A percentile compares a stretch with the other conserved stretches of the same genome.
Conservation (phyloP, 1,284 basidiomycete genomes). For the Trichosporon sp. region DNA sequence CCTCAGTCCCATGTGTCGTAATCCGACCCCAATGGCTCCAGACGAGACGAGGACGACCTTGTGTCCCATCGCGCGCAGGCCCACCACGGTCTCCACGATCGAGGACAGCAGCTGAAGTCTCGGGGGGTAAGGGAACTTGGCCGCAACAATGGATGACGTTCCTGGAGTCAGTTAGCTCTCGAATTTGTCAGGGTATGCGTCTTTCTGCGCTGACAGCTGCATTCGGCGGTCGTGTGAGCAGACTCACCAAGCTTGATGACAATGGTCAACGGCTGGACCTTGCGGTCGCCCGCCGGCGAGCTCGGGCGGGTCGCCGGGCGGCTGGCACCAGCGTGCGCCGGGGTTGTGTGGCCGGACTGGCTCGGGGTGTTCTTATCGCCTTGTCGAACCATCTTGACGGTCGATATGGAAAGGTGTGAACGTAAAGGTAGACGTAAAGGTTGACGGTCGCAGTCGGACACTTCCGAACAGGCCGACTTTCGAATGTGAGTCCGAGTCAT, state of each 20-base stretch:
- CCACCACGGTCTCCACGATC: slow-evolving; percentile 86
- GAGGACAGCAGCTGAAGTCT: slow-evolving; percentile 86
- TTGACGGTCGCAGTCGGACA: slow-evolving; percentile 7
- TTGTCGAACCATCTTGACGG: not conserved
- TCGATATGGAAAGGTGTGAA: not conserved
- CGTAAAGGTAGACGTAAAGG: slow-evolving; percentile 1
- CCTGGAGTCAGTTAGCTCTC: slow-evolving; percentile 60
- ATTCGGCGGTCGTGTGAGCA: too few species aligned
- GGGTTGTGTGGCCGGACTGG: slow-evolving; percentile 13
- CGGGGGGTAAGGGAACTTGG: slow-evolving; percentile 79
- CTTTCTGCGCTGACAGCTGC: too few species aligned
- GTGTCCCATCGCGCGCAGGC: slow-evolving; percentile 78
- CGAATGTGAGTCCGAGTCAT: slow-evolving; percentile 17
- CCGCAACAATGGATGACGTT: slow-evolving; percentile 90
- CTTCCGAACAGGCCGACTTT: slow-evolving; percentile 14
- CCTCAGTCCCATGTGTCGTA: slow-evolving; percentile 85
- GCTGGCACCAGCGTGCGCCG: not conserved
- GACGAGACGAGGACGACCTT: slow-evolving; percentile 94
- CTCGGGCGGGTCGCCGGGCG: slow-evolving; percentile 10
- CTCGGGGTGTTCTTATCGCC: slow-evolving; percentile 8
- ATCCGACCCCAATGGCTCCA: slow-evolving; percentile 92
- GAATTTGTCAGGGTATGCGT: too few species aligned
- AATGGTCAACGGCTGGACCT: slow-evolving; percentile 61
- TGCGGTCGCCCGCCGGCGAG: slow-evolving; percentile 7
- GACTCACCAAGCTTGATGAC: slow-evolving; percentile 80